phyloP scores from a whole-genome alignment of 768 basidiomycete species.

The Naematelia encephala region DNA sequence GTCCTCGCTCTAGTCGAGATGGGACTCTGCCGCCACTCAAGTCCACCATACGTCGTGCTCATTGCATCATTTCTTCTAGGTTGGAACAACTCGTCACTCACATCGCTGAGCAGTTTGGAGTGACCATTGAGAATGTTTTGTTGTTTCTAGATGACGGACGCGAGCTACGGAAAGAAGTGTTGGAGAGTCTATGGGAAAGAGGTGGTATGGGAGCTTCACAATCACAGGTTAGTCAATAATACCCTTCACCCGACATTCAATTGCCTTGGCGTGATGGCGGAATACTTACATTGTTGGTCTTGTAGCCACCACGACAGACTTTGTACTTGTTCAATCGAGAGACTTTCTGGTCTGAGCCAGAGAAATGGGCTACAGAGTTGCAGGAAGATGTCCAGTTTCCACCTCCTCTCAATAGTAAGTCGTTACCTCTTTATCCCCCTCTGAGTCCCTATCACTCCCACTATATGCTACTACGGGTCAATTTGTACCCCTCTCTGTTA shows the following conservation, averaged over 20 bases:
- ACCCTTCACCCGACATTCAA: too few relatives aligned
- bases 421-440: neutral
- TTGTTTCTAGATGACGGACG: conserved; percentile 41
- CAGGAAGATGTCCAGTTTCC: conserved; percentile 36
- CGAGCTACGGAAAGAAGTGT: conserved; percentile 24
- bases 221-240: conserved; percentile 11
- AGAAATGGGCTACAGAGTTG: conserved; percentile 34
- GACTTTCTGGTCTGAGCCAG: conserved; percentile 42
- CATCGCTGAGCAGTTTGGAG: neutral
- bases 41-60: neutral
- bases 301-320: conserved; percentile 15
- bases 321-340: conserved; percentile 45
- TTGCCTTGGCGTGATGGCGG: too few relatives aligned
- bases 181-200: conserved; percentile 31
- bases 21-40: neutral
- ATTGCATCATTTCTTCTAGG: conserved; percentile 1
- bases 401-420: conserved; percentile 34
- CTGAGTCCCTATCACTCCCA: too few relatives aligned
- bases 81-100: conserved; percentile 7
- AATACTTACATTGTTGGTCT: neutral
- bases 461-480: too few relatives aligned
- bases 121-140: conserved; percentile 26
- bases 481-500: too few relatives aligned
- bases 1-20: conserved; percentile 15
- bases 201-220: conserved; percentile 20